A percentile compares a stretch with the other conserved stretches of the same genome.
Evolutionary conservation across 179 eudicot species (phyloP).

Genomic region (Pouteria campechiana): DNA sequence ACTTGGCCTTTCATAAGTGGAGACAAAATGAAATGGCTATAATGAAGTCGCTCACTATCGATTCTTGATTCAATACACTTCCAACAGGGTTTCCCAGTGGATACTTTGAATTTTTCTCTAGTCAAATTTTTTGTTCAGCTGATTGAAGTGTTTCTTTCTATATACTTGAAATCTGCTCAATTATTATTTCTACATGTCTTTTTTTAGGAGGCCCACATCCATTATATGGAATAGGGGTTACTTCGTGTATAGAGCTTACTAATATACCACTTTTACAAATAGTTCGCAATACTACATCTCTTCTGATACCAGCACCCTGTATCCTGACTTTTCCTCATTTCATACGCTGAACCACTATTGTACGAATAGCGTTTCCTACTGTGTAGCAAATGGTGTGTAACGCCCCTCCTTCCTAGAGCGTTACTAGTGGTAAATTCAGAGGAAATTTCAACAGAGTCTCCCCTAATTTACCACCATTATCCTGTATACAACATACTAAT

Average conservation of each 20-base stretch:
- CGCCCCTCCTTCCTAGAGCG: no score
- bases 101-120: background rate
- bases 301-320: background rate
- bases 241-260: conserved; percentile 1
- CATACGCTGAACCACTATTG: no score
- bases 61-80: background rate
- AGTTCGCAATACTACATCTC: conserved; percentile 1
- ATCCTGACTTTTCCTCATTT: no score
- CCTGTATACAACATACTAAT: no score
- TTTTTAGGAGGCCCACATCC: background rate
- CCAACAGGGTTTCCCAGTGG: background rate
- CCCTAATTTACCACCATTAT: no score
- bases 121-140: no score
- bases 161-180: background rate
- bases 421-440: no score
- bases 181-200: background rate
- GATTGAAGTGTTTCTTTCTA: conserved; percentile 1
- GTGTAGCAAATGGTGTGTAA: no score
- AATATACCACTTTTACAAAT: conserved; percentile 6
- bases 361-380: no score
- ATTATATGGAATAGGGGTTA: conserved; percentile 6
- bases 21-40: background rate
- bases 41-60: background rate
- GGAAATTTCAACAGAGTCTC: no score
- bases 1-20: background rate